A percentile compares a stretch with the other conserved stretches of the same genome.
Evolutionary conservation across 2,329 filamentous ascomycete species (phyloP).

Genomic region (Phyllosticta citrichinensis): DNA sequence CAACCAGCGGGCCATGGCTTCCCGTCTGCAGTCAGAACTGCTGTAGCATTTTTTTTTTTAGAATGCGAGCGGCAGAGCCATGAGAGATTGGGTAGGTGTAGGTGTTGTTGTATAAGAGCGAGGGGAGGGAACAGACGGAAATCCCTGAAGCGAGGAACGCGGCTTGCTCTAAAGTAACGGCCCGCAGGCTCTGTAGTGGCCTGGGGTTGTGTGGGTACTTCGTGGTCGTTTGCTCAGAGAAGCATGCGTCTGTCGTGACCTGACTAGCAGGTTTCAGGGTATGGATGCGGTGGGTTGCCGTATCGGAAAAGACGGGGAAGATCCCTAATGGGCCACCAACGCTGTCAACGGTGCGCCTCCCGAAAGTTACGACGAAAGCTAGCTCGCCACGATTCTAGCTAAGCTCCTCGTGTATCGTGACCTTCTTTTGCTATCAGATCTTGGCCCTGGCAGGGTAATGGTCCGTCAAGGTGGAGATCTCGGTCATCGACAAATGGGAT

Average conservation of each 20-base stretch:
- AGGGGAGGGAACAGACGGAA: not conserved
- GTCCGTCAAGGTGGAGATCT: not conserved
- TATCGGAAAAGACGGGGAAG: not conserved
- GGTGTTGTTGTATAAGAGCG: not conserved
- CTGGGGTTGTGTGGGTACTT: not conserved
- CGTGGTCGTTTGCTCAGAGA: not conserved
- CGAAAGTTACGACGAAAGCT: not conserved
- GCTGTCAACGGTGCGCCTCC: not conserved
- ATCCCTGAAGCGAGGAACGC: not conserved
- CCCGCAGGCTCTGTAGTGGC: not conserved
- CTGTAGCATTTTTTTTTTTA: constrained; percentile 4
- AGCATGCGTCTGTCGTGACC: not conserved
- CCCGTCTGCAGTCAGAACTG: not conserved
- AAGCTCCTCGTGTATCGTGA: not conserved
- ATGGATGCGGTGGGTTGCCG: not conserved
- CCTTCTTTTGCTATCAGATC: not conserved
- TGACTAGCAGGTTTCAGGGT: not conserved
- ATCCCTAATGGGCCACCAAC: not conserved
- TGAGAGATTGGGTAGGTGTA: not conserved
- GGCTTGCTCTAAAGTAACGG: not conserved
- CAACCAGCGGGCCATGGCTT: constrained; percentile 9
- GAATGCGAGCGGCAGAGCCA: not conserved
- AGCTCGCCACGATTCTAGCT: not conserved
- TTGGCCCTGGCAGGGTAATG: not conserved
- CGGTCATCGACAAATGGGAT: not conserved